Evolutionary conservation across 257 asterid genomes (phyloP).

Genomic region (Primulina huaijiensis): DNA sequence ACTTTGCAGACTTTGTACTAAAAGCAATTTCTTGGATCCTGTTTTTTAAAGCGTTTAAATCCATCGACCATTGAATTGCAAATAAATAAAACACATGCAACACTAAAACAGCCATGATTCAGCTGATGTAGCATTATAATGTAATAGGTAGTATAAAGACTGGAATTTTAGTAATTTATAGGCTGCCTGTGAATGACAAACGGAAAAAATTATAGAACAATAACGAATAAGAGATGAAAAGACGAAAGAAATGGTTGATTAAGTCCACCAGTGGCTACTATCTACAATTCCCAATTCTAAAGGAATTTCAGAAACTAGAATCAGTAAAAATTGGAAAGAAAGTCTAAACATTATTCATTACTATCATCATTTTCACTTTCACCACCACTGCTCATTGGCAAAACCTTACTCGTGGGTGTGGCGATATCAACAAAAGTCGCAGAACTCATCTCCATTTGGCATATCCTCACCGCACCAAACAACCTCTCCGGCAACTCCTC

Average conservation of each 20-base stretch:
- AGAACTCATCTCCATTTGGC: constrained; percentile 89
- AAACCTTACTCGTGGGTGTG: constrained; percentile 44
- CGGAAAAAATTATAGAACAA: not conserved
- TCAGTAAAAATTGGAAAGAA: constrained; percentile 18
- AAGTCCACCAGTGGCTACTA: constrained; percentile 25
- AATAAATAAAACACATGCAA: not conserved
- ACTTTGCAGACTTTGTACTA: constrained; percentile 4
- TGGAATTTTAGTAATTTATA: not conserved
- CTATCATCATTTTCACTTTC: constrained; percentile 46
- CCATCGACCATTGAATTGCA: not conserved
- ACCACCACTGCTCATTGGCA: constrained; percentile 49
- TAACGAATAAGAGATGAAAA: not conserved
- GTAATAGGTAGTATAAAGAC: not conserved
- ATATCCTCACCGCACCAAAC: constrained; percentile 79
- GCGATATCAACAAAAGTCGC: constrained; percentile 57
- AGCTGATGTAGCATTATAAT: not conserved
- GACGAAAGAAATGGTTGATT: constrained; percentile 4
- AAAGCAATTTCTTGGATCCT: constrained; percentile 1
- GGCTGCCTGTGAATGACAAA: constrained; percentile 6
- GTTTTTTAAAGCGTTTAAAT: not conserved
- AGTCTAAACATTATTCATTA: constrained; percentile 18
- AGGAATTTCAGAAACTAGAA: constrained; percentile 30
- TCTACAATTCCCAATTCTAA: constrained; percentile 32
- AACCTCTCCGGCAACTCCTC: constrained; percentile 86
- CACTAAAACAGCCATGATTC: not conserved